phyloP scores from a whole-genome alignment of 306 rosid species.

The Citrullus mucosospermus region DNA sequence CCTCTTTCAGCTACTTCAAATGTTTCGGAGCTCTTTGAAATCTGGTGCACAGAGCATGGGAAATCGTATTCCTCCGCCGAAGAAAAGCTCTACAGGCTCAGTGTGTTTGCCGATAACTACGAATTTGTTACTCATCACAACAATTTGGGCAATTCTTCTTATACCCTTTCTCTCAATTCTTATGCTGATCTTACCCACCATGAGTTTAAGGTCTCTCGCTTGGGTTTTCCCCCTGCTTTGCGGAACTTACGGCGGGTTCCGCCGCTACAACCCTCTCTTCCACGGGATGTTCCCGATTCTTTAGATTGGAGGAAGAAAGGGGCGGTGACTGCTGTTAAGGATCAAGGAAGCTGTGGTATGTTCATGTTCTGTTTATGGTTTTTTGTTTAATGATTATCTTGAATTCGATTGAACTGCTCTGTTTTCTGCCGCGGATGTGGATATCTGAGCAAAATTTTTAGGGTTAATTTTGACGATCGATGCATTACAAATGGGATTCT shows the following conservation, averaged over 20 bases:
- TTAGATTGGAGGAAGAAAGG: constrained; percentile 79
- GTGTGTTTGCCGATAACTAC: constrained; percentile 52
- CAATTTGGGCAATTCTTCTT: constrained; percentile 28
- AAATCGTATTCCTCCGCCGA: constrained; percentile 43
- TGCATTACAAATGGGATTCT: background rate
- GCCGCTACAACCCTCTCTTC: constrained; percentile 7
- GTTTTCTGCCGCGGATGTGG: background rate
- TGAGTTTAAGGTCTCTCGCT: constrained; percentile 71
- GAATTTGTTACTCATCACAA: constrained; percentile 50
- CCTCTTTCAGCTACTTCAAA: constrained; percentile 14
- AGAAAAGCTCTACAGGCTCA: constrained; percentile 43
- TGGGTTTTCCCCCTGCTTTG: constrained; percentile 42
- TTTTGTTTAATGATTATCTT: background rate
- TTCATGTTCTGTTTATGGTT: background rate
- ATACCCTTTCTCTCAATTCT: constrained; percentile 61
- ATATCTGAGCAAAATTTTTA: background rate
- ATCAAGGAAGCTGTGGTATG: constrained; percentile 80
- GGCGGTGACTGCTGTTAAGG: constrained; percentile 67
- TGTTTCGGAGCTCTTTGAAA: constrained; percentile 44
- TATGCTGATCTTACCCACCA: constrained; percentile 76
- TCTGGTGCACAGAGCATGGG: constrained; percentile 55
- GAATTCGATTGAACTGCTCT: background rate
- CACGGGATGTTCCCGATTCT: constrained; percentile 36
- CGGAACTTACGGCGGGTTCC: constrained; percentile 10
- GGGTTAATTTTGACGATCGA: background rate